Evolutionary conservation across 441 rosid genomes (phyloP).

Genomic region (Pelargonium myrrhifolium): DNA sequence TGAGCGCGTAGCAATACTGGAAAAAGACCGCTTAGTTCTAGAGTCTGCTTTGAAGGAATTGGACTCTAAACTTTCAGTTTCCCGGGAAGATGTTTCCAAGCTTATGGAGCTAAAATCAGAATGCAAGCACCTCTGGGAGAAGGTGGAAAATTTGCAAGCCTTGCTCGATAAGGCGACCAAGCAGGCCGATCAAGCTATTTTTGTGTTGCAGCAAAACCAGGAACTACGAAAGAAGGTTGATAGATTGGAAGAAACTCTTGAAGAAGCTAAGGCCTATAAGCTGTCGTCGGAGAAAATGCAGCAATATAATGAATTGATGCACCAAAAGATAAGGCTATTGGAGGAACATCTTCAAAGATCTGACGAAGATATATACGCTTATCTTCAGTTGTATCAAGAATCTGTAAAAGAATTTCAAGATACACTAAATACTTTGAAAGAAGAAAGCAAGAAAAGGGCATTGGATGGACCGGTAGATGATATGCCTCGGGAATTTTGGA

Average conservation of each 20-base stretch:
- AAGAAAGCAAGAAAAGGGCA: slow-evolving; percentile 63
- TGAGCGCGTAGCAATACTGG: slow-evolving; percentile 56
- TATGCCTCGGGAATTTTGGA: slow-evolving; percentile 91
- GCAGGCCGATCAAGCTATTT: slow-evolving; percentile 81
- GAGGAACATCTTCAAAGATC: slow-evolving; percentile 82
- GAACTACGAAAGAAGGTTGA: slow-evolving; percentile 76
- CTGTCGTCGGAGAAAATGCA: slow-evolving; percentile 68
- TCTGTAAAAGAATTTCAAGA: slow-evolving; percentile 82
- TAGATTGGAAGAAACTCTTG: slow-evolving; percentile 67
- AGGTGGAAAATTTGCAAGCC: slow-evolving; percentile 61
- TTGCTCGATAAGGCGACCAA: slow-evolving; percentile 64
- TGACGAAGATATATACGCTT: slow-evolving; percentile 75
- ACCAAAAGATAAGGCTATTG: slow-evolving; percentile 66
- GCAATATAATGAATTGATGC: slow-evolving; percentile 75
- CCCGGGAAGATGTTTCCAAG: slow-evolving; percentile 64
- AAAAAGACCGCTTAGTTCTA: slow-evolving; percentile 49
- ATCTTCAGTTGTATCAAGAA: slow-evolving; percentile 69
- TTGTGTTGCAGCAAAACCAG: slow-evolving; percentile 73
- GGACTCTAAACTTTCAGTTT: slow-evolving; percentile 57
- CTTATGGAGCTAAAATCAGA: slow-evolving; percentile 60
- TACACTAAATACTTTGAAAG: slow-evolving; percentile 67
- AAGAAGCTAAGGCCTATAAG: slow-evolving; percentile 68
- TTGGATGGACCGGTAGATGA: slow-evolving; percentile 61
- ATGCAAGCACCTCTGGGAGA: slow-evolving; percentile 58
- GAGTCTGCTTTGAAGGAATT: slow-evolving; percentile 65